Conservation (phyloP, 192 early-diverging fungal species). For the Allomyces macrogynus region DNA sequence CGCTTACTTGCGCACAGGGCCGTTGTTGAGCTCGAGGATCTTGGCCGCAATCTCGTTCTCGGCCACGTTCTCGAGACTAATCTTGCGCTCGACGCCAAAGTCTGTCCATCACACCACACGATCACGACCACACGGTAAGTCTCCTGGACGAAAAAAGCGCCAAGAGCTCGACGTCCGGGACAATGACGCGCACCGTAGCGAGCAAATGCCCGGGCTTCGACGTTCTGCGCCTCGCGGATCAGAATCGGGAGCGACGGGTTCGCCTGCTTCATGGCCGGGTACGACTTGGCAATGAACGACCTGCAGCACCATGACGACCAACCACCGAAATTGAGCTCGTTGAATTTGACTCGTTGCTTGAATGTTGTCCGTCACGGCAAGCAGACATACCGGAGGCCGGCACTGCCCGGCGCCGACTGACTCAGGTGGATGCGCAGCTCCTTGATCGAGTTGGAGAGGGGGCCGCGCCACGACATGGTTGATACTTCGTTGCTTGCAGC, state of each 20-base stretch:
- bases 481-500: neutral
- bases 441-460: constrained; percentile 46
- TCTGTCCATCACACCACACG: constrained; percentile 22
- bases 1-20: neutral
- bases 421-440: constrained; percentile 82
- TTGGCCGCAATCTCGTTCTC: constrained; percentile 48
- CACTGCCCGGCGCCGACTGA: constrained; percentile 54
- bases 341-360: neutral
- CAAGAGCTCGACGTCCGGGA: neutral
- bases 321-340: neutral
- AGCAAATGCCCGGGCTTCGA: constrained; percentile 73
- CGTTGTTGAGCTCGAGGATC: constrained; percentile 45
- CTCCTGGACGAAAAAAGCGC: neutral
- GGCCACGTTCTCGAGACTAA: constrained; percentile 49
- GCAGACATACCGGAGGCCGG: constrained; percentile 45
- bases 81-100: constrained; percentile 58
- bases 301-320: constrained; percentile 20
- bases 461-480: constrained; percentile 2
- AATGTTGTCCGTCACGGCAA: neutral
- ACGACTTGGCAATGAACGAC: constrained; percentile 65
- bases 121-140: neutral
- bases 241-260: constrained; percentile 80
- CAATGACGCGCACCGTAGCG: constrained; percentile 50
- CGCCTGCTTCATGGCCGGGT: constrained; percentile 54
- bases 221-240: constrained; percentile 63